These are phyloP conservation scores for Wickerhamomyces sp. DNA, from an alignment of 1,139 yeast genomes.

Conservation along the genomic window DNA sequence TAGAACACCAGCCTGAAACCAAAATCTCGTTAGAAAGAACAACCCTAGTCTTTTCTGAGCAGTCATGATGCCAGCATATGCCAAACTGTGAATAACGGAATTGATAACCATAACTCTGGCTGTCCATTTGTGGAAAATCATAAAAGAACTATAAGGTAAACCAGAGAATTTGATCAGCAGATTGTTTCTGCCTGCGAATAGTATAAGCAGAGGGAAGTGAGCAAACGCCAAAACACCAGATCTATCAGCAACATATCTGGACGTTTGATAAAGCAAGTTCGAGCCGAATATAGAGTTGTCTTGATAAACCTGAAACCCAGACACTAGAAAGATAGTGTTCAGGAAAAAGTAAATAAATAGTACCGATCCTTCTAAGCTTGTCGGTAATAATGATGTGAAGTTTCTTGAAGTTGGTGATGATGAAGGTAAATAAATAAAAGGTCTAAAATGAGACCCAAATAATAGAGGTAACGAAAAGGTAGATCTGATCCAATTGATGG, in stretches of 20 bases:
- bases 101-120: constrained; percentile 41
- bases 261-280: constrained; percentile 38
- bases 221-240: constrained; percentile 46
- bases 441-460: constrained; percentile 15
- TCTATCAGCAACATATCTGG: constrained; percentile 59
- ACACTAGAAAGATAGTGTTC: constrained; percentile 34
- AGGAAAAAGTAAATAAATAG: constrained; percentile 39
- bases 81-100: constrained; percentile 37
- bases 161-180: constrained; percentile 58
- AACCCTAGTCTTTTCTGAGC: constrained; percentile 16
- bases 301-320: constrained; percentile 35
- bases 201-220: constrained; percentile 45
- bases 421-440: constrained; percentile 6
- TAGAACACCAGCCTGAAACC: constrained; percentile 46
- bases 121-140: constrained; percentile 64
- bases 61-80: constrained; percentile 31
- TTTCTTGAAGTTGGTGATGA: background rate
- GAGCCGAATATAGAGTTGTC: constrained; percentile 37
- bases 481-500: constrained; percentile 13
- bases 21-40: constrained; percentile 1
- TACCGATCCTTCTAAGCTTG: constrained; percentile 50
- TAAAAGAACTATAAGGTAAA: constrained; percentile 56
- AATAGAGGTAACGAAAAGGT: constrained; percentile 15
- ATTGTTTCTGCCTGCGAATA: constrained; percentile 67
- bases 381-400: constrained; percentile 39